Conservation (phyloP, 495 filamentous ascomycete genomes). For the Chlorociboria aeruginascens region DNA sequence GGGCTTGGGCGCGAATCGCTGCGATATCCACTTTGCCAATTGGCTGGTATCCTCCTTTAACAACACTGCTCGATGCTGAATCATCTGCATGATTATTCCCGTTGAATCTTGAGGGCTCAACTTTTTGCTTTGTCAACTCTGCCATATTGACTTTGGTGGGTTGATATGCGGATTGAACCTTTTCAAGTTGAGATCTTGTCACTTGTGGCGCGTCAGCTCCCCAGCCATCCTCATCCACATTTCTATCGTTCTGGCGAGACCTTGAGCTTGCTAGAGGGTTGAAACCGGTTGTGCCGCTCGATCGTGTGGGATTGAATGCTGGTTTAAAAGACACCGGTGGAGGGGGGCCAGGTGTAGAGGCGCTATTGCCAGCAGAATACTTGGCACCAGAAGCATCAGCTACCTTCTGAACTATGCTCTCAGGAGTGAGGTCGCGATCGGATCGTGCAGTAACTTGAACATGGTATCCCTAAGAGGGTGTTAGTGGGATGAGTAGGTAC, state of each 20-base stretch:
- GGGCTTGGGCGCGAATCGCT: conserved; percentile 69
- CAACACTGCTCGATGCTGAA: conserved; percentile 40
- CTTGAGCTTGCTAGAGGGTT: conserved; percentile 47
- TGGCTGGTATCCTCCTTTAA: conserved; percentile 88
- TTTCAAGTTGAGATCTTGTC: conserved; percentile 78
- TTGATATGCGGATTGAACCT: conserved; percentile 83
- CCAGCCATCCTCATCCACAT: conserved; percentile 70
- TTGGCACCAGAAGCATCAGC: conserved; percentile 92
- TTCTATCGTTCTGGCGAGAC: conserved; percentile 30
- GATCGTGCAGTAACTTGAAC: conserved; percentile 93
- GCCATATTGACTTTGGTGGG: conserved; percentile 89
- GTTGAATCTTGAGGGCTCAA: conserved; percentile 44
- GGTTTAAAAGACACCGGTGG: conserved; percentile 75
- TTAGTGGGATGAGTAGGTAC: neutral
- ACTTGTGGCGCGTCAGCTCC: conserved; percentile 87
- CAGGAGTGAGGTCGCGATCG: conserved; percentile 74
- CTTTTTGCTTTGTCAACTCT: conserved; percentile 56
- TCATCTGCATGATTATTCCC: conserved; percentile 22
- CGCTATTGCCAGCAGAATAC: conserved; percentile 51
- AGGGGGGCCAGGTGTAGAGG: conserved; percentile 20
- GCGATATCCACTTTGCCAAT: conserved; percentile 95
- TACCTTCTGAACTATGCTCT: conserved; percentile 85
- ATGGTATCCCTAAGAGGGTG: conserved; percentile 62
- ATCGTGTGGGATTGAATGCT: conserved; percentile 72
- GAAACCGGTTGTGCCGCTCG: conserved; percentile 48